Base-by-base conservation (phyloP, 1,284 basidiomycete genomes). In the Laetiporus sulphureus region DNA sequence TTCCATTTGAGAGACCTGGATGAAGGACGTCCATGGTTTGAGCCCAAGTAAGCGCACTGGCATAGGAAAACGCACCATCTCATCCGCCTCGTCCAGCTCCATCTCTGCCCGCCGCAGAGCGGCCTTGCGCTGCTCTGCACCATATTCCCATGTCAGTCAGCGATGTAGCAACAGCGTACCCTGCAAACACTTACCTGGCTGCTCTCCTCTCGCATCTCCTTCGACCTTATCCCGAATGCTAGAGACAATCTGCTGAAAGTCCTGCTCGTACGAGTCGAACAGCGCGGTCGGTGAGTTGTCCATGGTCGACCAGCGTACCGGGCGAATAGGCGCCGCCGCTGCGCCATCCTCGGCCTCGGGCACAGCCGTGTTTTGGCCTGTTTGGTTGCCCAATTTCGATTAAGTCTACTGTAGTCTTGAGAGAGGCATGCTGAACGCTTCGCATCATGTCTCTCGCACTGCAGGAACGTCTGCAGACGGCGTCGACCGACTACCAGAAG, bases 61-160 rank as follows among this genome's bases (percentile, higher is more conserved):
- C 15, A 12, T 57, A 73, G 15, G 31, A 5, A 16, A 3, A 48
- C 49, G 47, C 55, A 86, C 92, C 77, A 98, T 93, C 71, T 99
- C 96, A 55, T 98, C 94, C 0, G 94, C 95, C 66, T 99, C 96
- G 58, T 99, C 96, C 3, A 97, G 71, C 62, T 99, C 95, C 76
- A 94, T 91, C 59, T 95, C 90, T 16, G 91, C 88, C 47, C 90
- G 72, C 49, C 94, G 73, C 49, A 98, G 66, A 3, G 86, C 72
- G 0, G 90, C 75, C 63, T 91, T 92, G 40, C 86, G 77, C 50
- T 90, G 81, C 59, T 98, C 93, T 91, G 21, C 32, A 13, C 32
- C 11, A 54, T 13, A 42, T 16, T 8, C 13, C 22, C 13, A 33
- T 8, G 22, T 6, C 22, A n/a, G n/a, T 32, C 39, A 23, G 38